Base-by-base conservation (phyloP, 345 rosid species). In the Rhodamnia rubescens region DNA sequence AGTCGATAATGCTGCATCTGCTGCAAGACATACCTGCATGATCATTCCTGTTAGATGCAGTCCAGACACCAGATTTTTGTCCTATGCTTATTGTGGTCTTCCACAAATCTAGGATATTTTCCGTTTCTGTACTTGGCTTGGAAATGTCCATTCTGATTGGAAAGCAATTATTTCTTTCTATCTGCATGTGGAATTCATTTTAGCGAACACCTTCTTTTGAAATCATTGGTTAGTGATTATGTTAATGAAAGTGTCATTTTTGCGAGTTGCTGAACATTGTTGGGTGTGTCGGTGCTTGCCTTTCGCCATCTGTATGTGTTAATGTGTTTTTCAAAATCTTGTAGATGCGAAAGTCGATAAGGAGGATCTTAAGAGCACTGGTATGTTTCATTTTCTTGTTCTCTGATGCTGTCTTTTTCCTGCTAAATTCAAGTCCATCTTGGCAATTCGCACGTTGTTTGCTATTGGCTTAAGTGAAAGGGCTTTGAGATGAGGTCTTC, bases 261-360 rank as follows among this genome's bases (percentile, higher is more conserved):
- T 69, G 26, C 7, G 21, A 69, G 80, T 36, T 69, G 47, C 78
- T 69, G 47, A 69, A 42, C 21, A 21, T 69, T 36, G 29, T 82
- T 14, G 15, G 75, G 44, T 27, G 82, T 84, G 12, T 82, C 11
- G 58, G 36, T 75, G 32, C 42, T 51, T 44, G 47, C 53, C 14
- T 40, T 57, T 84, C 52, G 55, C 82, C 83, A 64, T 57, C 83
- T 84, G 59, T 16, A 49, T 27, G 49, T 82, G 56, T 88, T 74
- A 53, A 74, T 85, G 40, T 83, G 80, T 57, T 88, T 91, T 88
- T 53, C 51, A 87, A 69, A 83, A 64, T 84, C 55, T 89, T 88
- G 84, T 86, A 97, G 98, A 97, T 91, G 88, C 91, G 42, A 97
- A 95, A 90, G 90, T 86, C 22, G 98, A 95, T 59, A 97, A 95